Base-by-base conservation (phyloP, 352 stramenopile species). In the Globisporangium camurandrum region DNA sequence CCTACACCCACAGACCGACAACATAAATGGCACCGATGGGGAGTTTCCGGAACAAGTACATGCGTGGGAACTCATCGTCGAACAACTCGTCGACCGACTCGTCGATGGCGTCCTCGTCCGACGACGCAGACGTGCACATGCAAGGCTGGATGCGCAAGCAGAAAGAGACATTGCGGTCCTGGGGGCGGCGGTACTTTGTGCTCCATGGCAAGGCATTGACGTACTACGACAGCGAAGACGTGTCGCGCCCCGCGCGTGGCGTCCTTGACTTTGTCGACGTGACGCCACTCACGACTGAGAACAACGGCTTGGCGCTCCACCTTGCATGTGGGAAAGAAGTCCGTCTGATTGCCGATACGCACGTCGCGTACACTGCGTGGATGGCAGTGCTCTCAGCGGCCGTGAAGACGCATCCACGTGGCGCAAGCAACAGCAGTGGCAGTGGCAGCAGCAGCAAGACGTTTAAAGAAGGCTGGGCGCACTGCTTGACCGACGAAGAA, bases 111-210 rank as follows among this genome's bases (percentile, higher is more conserved):
- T 57, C 56, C 36, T 36, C 69, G 34, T 85, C 70, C 46, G 71
- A 88, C 47, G 75, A 88, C 49, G 82, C 62, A 49, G 76, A 86
- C 43, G 71, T 88, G 52, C 71, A 86, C 49, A 88, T 90, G 75
- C 74, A 86, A 51, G 78, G 78, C 27, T 90, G 78, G 78, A 90
- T 90, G 78, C 69, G 73, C 28, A 90, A 90, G 56, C 78, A 90
- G 62, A 90, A 90, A 56, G 72, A 86, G 50, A 84, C 78, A 53
- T 62, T 85, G 56, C 72, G 72, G 27, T 84, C 69, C 14, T 89
- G 75, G 75, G 64, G 64, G 41, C 69, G 71, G 6, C 67, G 78
- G 30, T 90, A 86, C 58, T 90, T 90, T 56, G 82, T 71, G 36
- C 70, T 90, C 28, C 81, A 61, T 44, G 78, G 75, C 42, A 85